Base-by-base conservation (phyloP, 2,329 filamentous ascomycete species). In the Onygena corvina region DNA sequence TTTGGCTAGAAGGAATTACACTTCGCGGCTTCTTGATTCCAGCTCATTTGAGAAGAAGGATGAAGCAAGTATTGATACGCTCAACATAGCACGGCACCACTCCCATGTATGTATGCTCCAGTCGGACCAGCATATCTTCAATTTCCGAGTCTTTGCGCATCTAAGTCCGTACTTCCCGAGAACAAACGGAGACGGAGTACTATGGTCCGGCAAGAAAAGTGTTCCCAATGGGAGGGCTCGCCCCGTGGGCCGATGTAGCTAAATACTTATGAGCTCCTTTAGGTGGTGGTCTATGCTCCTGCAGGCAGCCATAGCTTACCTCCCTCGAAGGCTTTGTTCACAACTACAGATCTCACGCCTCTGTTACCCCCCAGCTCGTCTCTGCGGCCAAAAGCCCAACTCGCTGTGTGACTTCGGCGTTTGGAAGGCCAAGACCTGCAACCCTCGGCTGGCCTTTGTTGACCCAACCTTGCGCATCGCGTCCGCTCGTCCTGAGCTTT, bases 401-500 rank as follows among this genome's bases (percentile, higher is more conserved):
- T 8, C 36, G 18, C 36, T 6, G 36, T 40, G 20, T n/a, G 8
- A 40, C 36, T 11, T 40, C 36, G 36, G 36, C 36, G 11, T 23
- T 40, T 21, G 20, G 20, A 18, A 9, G 20, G 36, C 36, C 36
- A 40, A 40, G 36, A 21, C 36, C 36, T 40, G 4, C 9, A n/a
- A 21, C 5, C 20, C 20, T 21, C 9, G 20, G 20, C 18, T n/a
- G 25, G n/a, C 36, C 25, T 6, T 18, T 36, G 7, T 16, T 3
- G 20, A 23, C n/a, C n/a, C n/a, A n/a, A n/a, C n/a, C n/a, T 23
- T n/a, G 11, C 20, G n/a, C 36, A 40, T 21, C 36, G 14, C 21
- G 36, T 21, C n/a, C n/a, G n/a, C n/a, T n/a, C n/a, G n/a, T 40
- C 36, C 25, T 12, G 36, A 40, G 36, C 36, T 23, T 40, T 40